Conservation (phyloP, 352 stramenopile genomes). For the Phytophthora foliorum region DNA sequence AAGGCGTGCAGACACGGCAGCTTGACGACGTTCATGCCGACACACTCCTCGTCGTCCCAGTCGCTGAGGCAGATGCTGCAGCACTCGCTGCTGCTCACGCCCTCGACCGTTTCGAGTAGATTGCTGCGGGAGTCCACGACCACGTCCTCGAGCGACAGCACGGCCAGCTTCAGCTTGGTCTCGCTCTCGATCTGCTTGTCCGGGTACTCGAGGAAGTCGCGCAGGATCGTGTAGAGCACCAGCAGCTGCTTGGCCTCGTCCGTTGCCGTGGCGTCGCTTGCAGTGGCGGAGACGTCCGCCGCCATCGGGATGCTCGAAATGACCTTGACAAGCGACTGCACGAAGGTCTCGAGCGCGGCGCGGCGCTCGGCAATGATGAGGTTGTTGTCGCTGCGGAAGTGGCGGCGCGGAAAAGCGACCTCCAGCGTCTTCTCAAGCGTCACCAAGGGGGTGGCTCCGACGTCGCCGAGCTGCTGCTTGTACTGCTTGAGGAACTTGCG, state of each 20-base stretch:
- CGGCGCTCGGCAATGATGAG: constrained; percentile 82
- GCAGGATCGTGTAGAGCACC: constrained; percentile 78
- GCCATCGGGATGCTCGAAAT: constrained; percentile 80
- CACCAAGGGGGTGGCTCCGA: constrained; percentile 32
- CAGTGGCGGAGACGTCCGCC: constrained; percentile 18
- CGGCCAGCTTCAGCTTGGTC: constrained; percentile 82
- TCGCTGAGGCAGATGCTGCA: constrained; percentile 88
- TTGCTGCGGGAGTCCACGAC: constrained; percentile 81
- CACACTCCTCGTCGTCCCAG: constrained; percentile 86
- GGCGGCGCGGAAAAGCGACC: constrained; percentile 72
- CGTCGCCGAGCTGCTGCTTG: constrained; percentile 44
- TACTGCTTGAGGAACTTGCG: constrained; percentile 75
- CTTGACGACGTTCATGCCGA: constrained; percentile 85
- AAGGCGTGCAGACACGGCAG: constrained; percentile 86
- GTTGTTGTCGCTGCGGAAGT: constrained; percentile 76
- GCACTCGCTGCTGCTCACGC: constrained; percentile 66
- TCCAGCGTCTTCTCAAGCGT: constrained; percentile 65
- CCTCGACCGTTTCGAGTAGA: constrained; percentile 54
- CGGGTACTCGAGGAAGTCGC: constrained; percentile 86
- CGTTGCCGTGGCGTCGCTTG: constrained; percentile 6
- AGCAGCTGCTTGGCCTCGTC: constrained; percentile 56
- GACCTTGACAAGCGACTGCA: constrained; percentile 86
- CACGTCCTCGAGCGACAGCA: constrained; percentile 87
- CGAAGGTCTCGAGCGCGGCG: constrained; percentile 76
- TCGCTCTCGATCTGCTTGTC: constrained; percentile 91